phyloP scores from a whole-genome alignment of 1,139 yeast genomes.

The Saccharomycopsis hybrid region DNA sequence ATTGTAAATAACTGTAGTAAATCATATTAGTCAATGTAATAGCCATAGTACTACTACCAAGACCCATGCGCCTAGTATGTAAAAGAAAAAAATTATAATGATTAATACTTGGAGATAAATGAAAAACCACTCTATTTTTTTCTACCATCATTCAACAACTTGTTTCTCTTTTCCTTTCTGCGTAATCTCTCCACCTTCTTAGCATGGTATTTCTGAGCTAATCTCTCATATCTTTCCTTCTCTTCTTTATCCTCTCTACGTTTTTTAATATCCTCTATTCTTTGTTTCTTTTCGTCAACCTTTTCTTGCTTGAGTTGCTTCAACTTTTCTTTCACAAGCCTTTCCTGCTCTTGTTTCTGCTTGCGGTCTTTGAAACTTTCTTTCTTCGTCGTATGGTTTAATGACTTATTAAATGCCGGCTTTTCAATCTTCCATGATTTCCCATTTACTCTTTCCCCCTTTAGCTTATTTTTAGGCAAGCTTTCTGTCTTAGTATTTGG shows the following conservation, averaged over 20 bases:
- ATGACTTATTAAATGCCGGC: slow-evolving; percentile 37
- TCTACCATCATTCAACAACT: slow-evolving; percentile 63
- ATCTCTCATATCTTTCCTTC: slow-evolving; percentile 62
- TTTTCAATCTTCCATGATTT: slow-evolving; percentile 53
- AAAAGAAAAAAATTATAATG: no score
- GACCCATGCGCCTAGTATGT: no score
- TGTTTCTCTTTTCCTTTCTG: slow-evolving; percentile 78
- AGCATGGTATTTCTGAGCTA: slow-evolving; percentile 71
- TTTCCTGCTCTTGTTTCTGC: slow-evolving; percentile 32
- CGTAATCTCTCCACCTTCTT: slow-evolving; percentile 74
- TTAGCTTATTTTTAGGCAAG: slow-evolving; percentile 12
- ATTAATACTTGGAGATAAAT: no score
- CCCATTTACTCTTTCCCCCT: slow-evolving; percentile 46
- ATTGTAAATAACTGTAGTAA: no score
- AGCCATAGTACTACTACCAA: no score
- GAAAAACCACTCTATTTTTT: slow-evolving; percentile 10
- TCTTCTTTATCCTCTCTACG: slow-evolving; percentile 67
- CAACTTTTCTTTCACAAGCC: slow-evolving; percentile 34
- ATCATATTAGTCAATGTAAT: no score
- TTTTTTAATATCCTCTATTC: slow-evolving; percentile 50
- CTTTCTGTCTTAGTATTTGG: neutral
- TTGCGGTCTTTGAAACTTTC: slow-evolving; percentile 35
- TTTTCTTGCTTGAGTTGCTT: slow-evolving; percentile 59
- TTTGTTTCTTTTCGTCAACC: slow-evolving; percentile 42
- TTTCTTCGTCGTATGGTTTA: slow-evolving; percentile 29